Percentiles rank a stretch among this genome's conserved stretches.
Evolutionary conservation across 768 basidiomycete species (phyloP).

Genomic region (Tylopilus rubrobrunneus): DNA sequence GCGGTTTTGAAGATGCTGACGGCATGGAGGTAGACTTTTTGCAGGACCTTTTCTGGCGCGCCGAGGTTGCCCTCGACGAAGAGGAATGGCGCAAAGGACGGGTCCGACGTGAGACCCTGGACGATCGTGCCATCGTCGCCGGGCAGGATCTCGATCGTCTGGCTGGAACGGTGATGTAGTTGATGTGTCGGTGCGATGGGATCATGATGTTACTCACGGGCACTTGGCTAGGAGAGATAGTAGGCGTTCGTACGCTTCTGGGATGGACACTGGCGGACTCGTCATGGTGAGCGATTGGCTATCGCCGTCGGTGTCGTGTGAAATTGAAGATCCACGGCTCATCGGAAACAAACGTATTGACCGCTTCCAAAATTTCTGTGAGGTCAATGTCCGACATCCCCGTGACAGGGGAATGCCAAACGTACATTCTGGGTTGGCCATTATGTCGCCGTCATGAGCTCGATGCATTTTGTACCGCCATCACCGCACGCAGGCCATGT

Average conservation of each 20-base stretch:
- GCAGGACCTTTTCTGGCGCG: slow-evolving; percentile 55
- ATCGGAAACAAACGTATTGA: neutral
- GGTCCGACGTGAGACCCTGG: slow-evolving; percentile 15
- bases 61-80: slow-evolving; percentile 59
- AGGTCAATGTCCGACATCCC: neutral
- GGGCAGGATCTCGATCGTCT: slow-evolving; percentile 60
- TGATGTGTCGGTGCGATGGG: neutral
- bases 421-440: neutral
- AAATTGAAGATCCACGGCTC: neutral
- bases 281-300: too few species aligned
- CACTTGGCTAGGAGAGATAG: slow-evolving; percentile 18
- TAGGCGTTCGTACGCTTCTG: slow-evolving; percentile 20
- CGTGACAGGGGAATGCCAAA: slow-evolving; percentile 15
- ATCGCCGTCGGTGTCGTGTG: too few species aligned
- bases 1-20: slow-evolving; percentile 32
- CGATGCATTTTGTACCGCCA: too few species aligned
- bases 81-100: slow-evolving; percentile 45
- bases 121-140: slow-evolving; percentile 44
- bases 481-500: neutral
- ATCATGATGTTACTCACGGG: slow-evolving; percentile 23
- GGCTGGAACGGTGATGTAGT: slow-evolving; percentile 6
- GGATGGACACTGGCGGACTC: neutral
- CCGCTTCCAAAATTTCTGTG: neutral
- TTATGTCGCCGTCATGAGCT: neutral
- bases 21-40: slow-evolving; percentile 48